Evolutionary conservation across 108 stramenopile species (phyloP), one percentile per base, ranked within the genome.

Genomic region (Cyclotella distinguenda): DNA sequence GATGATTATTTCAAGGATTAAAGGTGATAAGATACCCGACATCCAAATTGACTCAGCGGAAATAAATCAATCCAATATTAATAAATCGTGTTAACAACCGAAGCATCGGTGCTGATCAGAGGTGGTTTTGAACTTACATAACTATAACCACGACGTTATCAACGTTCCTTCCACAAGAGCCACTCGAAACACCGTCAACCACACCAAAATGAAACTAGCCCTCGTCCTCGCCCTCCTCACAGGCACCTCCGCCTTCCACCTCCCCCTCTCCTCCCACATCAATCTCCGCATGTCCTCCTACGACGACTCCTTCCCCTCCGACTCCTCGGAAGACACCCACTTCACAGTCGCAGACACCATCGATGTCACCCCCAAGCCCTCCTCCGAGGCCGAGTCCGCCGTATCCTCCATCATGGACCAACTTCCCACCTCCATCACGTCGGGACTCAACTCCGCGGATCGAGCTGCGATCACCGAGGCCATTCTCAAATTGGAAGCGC

Each of bases 371-470:
- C 71, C 60, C 27, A 74, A 81, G 53, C 71, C 75, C 30, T 79
- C 86, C 23, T 86, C 83, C 18, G 85, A 69, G 9, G 55, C 72
- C 19, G 87, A 86, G 50, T 56, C 68, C 7, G 45, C 77, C 11
- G 86, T 92, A 0, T 66, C 82, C 25, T 80, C 68, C 36, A 51
- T 92, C 23, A 69, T 92, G 75, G 86, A 88, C 56, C 56, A 84
- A 44, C 76, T 92, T 44, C 87, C 87, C 22, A 44, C 72, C 43
- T 68, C 72, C 19, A 57, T 79, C 16, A 56, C 76, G 9, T 73
- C 72, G 12, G 72, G 77, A 25, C 43, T 39, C 11, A 52, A 64
- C 58, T 44, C 63, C 5, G 43, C 34, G 32, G 68, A 77, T 32
- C 67, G 68, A 22, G 68, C 76, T 26, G 44, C 68, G 0, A 77